Evolutionary conservation across 2,329 filamentous ascomycete species (phyloP), one percentile per base, ranked within the genome.

Genomic region (Ophiocordyceps robertsii): DNA sequence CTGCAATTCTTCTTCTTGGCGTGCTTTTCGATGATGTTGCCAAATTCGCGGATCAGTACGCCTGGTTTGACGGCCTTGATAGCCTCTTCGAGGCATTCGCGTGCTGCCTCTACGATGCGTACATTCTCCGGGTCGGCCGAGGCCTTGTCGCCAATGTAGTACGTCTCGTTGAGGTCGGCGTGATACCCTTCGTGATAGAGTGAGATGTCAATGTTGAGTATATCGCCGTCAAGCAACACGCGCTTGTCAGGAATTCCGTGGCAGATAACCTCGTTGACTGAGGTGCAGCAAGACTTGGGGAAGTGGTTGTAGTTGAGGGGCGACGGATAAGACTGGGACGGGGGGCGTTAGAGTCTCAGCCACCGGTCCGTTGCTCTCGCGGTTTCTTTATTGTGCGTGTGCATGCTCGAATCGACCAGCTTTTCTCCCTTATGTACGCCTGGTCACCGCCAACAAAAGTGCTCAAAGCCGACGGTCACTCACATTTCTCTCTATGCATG

Each of bases 251-350:
- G 92, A 49, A 98, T 98, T 42, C 92, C 92, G 70, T 98, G 92
- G 69, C 92, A 98, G 61, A 98, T 96, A 49, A 95, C 84, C 65
- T 98, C 92, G 69, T 98, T 98, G 40, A 85, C 67, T 3, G 90
- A 96, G 3, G 90, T 96, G 66, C 92, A 98, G 48, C 95, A 85
- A 0, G 92, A 98, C 68, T 98, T 98, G 50, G 92, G 92, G 66
- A 96, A 98, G 63, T 89, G 73, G 69, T 85, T 84, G 67, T 96
- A 96, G 68, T 95, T 95, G 30, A 96, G 70, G 1, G 90, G 88
- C 1, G 90, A 95, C 0, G 90, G 90, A 60, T 96, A 96, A 10
- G 88, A 84, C 89, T 95, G 48, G 38, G n/a, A 43, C 5, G 44
- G 29, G 43, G 33, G 19, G 39, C 32, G 45, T 50, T 38, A 52